A percentile compares a stretch with the other conserved stretches of the same genome.
Evolutionary conservation across 495 filamentous ascomycete genomes (phyloP).

Genomic region (Bryoglossum gracile): DNA sequence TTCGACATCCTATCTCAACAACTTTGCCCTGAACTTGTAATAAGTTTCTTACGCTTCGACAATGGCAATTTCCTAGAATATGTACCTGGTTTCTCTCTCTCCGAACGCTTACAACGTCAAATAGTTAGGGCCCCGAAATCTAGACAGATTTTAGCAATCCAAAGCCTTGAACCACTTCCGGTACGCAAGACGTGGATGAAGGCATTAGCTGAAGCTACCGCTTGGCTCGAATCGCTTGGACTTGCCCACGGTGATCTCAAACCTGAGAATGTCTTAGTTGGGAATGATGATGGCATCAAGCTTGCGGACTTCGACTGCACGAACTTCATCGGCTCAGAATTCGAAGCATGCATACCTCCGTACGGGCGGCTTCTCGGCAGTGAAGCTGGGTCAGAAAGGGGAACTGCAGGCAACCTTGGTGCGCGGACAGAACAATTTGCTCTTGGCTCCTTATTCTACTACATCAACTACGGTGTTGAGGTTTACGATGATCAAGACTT

Average conservation of each 20-base stretch:
- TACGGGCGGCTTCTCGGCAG: slow-evolving; percentile 28
- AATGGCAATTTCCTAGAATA: slow-evolving; percentile 37
- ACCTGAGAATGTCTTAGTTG: slow-evolving; percentile 30
- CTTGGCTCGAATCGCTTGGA: slow-evolving; percentile 34
- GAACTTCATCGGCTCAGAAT: slow-evolving; percentile 25
- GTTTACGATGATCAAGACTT: slow-evolving; percentile 32
- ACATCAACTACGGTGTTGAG: slow-evolving; percentile 34
- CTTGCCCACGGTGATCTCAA: slow-evolving; percentile 33
- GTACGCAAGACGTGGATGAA: slow-evolving; percentile 36
- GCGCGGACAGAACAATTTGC: slow-evolving; percentile 35
- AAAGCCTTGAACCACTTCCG: slow-evolving; percentile 28
- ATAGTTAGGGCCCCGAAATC: slow-evolving; percentile 25
- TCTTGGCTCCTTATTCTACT: slow-evolving; percentile 33
- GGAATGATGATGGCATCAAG: slow-evolving; percentile 25
- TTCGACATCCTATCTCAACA: slow-evolving; percentile 28
- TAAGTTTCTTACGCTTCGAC: slow-evolving; percentile 27
- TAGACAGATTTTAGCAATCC: slow-evolving; percentile 26
- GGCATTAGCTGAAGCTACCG: slow-evolving; percentile 32
- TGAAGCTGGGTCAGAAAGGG: slow-evolving; percentile 19
- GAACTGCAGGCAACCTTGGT: slow-evolving; percentile 27
- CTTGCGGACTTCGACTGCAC: slow-evolving; percentile 31
- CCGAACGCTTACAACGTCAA: slow-evolving; percentile 24
- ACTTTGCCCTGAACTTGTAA: slow-evolving; percentile 31
- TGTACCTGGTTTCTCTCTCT: slow-evolving; percentile 29
- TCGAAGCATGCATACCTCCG: slow-evolving; percentile 26